A percentile compares a stretch with the other conserved stretches of the same genome.
Evolutionary conservation across 2,329 filamentous ascomycete species (phyloP).

Genomic region (Monosporascus sp.): DNA sequence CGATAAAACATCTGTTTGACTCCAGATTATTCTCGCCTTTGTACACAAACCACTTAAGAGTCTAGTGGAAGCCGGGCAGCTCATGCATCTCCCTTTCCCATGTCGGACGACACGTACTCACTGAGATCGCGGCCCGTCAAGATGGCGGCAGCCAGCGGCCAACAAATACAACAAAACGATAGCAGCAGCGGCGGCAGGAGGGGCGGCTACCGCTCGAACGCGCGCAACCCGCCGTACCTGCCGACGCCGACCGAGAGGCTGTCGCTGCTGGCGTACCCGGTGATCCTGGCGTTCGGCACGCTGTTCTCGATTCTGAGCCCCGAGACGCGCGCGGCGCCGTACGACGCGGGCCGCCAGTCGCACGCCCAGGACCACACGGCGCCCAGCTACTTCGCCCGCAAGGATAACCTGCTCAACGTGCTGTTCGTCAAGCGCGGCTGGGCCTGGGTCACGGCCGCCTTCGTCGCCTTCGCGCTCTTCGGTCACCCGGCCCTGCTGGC

Average conservation of each 20-base stretch:
- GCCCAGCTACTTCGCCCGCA: slow-evolving; percentile 87
- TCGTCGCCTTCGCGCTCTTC: slow-evolving; percentile 57
- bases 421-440: slow-evolving; percentile 95
- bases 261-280: slow-evolving; percentile 67
- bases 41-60: no score
- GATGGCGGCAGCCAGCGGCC: slow-evolving; percentile 12
- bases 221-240: slow-evolving; percentile 52
- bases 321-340: slow-evolving; percentile 56
- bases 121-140: slow-evolving; percentile 18
- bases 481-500: slow-evolving; percentile 54
- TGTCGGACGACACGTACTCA: slow-evolving; percentile 16
- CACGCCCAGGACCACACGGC: slow-evolving; percentile 53
- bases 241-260: slow-evolving; percentile 64
- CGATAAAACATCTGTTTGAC: no score
- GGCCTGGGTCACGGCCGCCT: slow-evolving; percentile 80
- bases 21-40: no score
- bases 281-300: slow-evolving; percentile 73
- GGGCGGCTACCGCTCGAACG: slow-evolving; percentile 12
- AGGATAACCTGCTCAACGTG: slow-evolving; percentile 86
- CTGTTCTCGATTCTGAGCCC: slow-evolving; percentile 76
- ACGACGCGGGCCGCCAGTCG: slow-evolving; percentile 57
- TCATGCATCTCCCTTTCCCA: slow-evolving; percentile 4
- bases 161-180: slow-evolving; percentile 2
- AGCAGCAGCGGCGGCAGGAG: neutral
- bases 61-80: neutral